Conservation (phyloP, 108 stramenopile species). For the Thalassiosira profunda region DNA sequence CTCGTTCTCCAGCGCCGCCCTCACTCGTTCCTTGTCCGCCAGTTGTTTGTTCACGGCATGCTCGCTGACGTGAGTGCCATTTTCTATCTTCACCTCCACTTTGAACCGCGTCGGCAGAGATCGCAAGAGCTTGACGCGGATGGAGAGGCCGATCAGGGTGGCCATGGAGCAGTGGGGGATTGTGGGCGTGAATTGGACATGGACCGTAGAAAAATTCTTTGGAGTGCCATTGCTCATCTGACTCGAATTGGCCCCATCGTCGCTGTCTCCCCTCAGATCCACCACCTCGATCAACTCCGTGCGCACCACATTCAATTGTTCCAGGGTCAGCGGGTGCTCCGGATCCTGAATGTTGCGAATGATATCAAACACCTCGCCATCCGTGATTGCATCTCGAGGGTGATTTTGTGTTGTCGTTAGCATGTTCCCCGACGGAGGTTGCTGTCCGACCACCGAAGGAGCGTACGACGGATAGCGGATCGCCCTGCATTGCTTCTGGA, state of each 20-base stretch:
- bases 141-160: slow-evolving; percentile 97
- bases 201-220: slow-evolving; percentile 51
- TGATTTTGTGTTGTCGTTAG: background rate
- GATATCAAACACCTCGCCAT: slow-evolving; percentile 95
- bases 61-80: slow-evolving; percentile 97
- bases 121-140: slow-evolving; percentile 95
- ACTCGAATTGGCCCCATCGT: background rate
- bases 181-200: slow-evolving; percentile 82
- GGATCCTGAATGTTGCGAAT: slow-evolving; percentile 98
- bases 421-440: no score
- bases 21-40: slow-evolving; percentile 98
- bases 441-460: slow-evolving; percentile 7
- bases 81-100: slow-evolving; percentile 85
- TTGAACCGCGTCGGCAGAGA: slow-evolving; percentile 94
- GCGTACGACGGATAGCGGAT: slow-evolving; percentile 36
- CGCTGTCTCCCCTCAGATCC: slow-evolving; percentile 26
- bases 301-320: slow-evolving; percentile 96
- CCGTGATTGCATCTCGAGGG: slow-evolving; percentile 56
- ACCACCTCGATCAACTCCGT: slow-evolving; percentile 76
- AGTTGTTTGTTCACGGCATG: slow-evolving; percentile 98
- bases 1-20: slow-evolving; percentile 98
- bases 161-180: slow-evolving; percentile 99
- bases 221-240: background rate
- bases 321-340: slow-evolving; percentile 97
- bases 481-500: slow-evolving; percentile 30